These are phyloP conservation scores for Spinacia oleracea DNA, from an alignment of 179 eudicot species.

Conservation along the genomic window DNA sequence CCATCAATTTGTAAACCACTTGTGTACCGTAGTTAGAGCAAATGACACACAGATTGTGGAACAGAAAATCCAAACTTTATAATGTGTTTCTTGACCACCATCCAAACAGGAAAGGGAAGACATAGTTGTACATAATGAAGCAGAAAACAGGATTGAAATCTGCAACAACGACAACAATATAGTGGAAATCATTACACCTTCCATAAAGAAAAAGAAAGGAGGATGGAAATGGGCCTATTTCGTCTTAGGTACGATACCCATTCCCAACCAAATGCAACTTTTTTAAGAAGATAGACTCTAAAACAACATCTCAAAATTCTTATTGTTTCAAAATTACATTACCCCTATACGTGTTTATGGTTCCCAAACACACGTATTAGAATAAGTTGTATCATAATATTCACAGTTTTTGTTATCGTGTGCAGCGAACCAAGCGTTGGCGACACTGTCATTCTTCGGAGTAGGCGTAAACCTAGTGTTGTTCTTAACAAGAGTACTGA, in stretches of 20 bases:
- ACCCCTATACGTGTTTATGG: no score
- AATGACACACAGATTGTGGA: no score
- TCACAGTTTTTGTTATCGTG: not conserved
- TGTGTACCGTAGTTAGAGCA: no score
- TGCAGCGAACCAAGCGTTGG: slow-evolving; percentile 38
- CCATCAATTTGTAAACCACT: no score
- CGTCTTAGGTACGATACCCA: slow-evolving; percentile 30
- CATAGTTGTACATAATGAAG: not conserved
- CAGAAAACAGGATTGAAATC: not conserved
- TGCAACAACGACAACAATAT: not conserved
- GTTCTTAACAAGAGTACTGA: slow-evolving; percentile 43
- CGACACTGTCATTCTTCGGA: slow-evolving; percentile 45
- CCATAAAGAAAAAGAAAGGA: slow-evolving; percentile 20
- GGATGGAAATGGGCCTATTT: slow-evolving; percentile 31
- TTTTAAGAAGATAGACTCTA: no score
- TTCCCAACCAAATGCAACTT: no score
- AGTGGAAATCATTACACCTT: not conserved
- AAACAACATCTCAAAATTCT: no score
- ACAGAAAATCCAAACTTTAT: not conserved
- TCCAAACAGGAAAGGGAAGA: slow-evolving; percentile 26
- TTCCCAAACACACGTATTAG: no score
- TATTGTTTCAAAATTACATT: no score
- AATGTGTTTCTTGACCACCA: no score
- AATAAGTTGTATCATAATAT: no score
- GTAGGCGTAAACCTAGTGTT: slow-evolving; percentile 52